Percentiles rank a stretch among this genome's conserved stretches.
Evolutionary conservation across 768 basidiomycete genomes (phyloP).

Genomic region (Boletus fagicola): DNA sequence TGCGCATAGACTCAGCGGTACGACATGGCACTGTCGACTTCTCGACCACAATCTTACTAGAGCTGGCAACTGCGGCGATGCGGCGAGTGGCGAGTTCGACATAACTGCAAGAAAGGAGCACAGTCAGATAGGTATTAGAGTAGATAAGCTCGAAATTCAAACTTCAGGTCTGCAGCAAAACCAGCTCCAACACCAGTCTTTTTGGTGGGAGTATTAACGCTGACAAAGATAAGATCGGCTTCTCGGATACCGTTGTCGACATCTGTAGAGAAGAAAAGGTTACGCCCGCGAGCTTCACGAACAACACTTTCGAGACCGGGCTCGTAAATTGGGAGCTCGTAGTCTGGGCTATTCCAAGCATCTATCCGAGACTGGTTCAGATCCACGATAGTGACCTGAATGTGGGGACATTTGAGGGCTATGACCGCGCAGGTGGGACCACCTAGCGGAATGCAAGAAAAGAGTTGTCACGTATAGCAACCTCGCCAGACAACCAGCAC

Average conservation of each 20-base stretch:
- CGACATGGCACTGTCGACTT: constrained; percentile 99
- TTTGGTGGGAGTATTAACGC: constrained; percentile 98
- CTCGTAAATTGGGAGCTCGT: constrained; percentile 92
- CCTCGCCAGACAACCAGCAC: constrained; percentile 23
- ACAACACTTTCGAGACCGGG: constrained; percentile 94
- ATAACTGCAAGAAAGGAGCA: constrained; percentile 57
- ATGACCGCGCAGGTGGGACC: constrained; percentile 96
- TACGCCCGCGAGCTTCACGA: constrained; percentile 81
- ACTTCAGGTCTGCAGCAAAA: constrained; percentile 98
- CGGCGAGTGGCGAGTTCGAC: constrained; percentile 96
- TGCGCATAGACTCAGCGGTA: constrained; percentile 99
- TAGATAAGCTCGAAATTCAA: constrained; percentile 31
- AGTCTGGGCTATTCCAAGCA: constrained; percentile 92
- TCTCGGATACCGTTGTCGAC: constrained; percentile 91
- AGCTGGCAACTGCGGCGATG: constrained; percentile 87
- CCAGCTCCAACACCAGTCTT: constrained; percentile 97
- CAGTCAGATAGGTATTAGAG: constrained; percentile 8
- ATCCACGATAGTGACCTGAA: constrained; percentile 96
- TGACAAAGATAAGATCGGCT: constrained; percentile 97
- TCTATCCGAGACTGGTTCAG: constrained; percentile 92
- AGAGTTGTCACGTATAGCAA: constrained; percentile 8
- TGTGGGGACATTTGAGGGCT: constrained; percentile 88
- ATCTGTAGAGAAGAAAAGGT: constrained; percentile 96
- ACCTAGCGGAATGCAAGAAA: constrained; percentile 45
- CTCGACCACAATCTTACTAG: constrained; percentile 97